Base-by-base conservation (phyloP, 306 rosid species). In the Senna siamea region DNA sequence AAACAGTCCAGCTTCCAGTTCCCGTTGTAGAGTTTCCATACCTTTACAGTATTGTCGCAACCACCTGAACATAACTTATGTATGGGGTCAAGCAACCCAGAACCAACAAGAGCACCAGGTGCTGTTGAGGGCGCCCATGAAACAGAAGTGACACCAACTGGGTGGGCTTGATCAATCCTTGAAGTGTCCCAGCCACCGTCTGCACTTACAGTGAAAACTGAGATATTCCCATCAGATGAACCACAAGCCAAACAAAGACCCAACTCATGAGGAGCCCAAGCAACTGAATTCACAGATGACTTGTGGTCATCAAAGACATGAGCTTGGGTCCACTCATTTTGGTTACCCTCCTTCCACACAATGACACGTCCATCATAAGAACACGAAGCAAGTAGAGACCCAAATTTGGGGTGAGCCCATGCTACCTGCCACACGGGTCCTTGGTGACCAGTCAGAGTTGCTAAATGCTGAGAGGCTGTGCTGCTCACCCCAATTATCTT, bases 261-360 rank as follows among this genome's bases (percentile, higher is more conserved):
- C 41, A 84, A 83, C 77, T 92, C 97, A 37, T 92, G 96, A 26
- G 97, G 96, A 6, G 97, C 97, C 97, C 97, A 92, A 60, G 88
- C 88, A 2, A 90, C 70, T 0, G 92, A 87, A 75, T 90, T 90
- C 28, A 90, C 89, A 2, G 92, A 87, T 0, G 92, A 78, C 48
- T 85, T 87, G 64, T 87, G 89, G 7, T 87, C 92, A 53, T 74
- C 81, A 15, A 90, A 90, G 57, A 90, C 81, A 76, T 84, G 88
- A 18, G 79, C 90, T 34, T 86, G 96, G 19, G 70, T 82, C 96
- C 96, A 90, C 66, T 87, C 92, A 13, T 87, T 86, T 55, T 70
- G 92, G 66, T 86, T 90, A 12, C 89, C 90, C 80, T 90, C 96
- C 79, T 90, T 90, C 96, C 92, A 90, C 18, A 90, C 12, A n/a